Percentiles rank a stretch among this genome's conserved stretches.
Conservation (phyloP, 805 yeast species). For the Dipodascopsis tothii region DNA sequence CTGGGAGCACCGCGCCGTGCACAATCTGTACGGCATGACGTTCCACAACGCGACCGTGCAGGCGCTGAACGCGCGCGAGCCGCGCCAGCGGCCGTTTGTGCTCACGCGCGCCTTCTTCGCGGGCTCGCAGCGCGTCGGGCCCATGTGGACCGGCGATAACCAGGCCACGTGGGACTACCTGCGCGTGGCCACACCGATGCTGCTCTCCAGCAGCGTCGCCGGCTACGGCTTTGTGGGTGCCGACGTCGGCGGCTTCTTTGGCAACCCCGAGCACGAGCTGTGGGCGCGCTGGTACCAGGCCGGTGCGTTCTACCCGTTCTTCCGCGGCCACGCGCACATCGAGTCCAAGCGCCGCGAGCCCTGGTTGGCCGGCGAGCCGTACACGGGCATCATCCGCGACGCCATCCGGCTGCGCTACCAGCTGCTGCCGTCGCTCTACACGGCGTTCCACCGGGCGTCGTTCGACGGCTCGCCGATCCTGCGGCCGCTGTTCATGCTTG, state of each 20-base stretch:
- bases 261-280: conserved; percentile 75
- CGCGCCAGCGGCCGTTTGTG: conserved; percentile 63
- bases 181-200: conserved; percentile 75
- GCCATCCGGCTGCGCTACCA: conserved; percentile 68
- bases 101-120: conserved; percentile 80
- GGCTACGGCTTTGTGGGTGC: conserved; percentile 94
- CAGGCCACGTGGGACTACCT: conserved; percentile 88
- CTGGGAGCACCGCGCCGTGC: conserved; percentile 87
- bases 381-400: conserved; percentile 55
- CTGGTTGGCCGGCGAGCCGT: conserved; percentile 73
- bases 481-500: conserved; percentile 24
- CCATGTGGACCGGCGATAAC: conserved; percentile 98
- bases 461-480: conserved; percentile 60
- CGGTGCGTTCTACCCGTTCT: conserved; percentile 93
- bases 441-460: conserved; percentile 62
- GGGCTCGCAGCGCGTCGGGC: conserved; percentile 85
- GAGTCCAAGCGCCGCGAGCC: conserved; percentile 92
- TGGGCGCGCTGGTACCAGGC: conserved; percentile 91
- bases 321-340: conserved; percentile 93
- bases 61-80: conserved; percentile 49
- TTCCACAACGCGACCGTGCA: conserved; percentile 73
- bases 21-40: conserved; percentile 74
- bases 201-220: conserved; percentile 67
- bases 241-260: conserved; percentile 95
- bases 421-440: conserved; percentile 72